These are phyloP conservation scores for Penicillium flavigenum DNA, from an alignment of 495 filamentous ascomycete genomes.

Conservation along the genomic window DNA sequence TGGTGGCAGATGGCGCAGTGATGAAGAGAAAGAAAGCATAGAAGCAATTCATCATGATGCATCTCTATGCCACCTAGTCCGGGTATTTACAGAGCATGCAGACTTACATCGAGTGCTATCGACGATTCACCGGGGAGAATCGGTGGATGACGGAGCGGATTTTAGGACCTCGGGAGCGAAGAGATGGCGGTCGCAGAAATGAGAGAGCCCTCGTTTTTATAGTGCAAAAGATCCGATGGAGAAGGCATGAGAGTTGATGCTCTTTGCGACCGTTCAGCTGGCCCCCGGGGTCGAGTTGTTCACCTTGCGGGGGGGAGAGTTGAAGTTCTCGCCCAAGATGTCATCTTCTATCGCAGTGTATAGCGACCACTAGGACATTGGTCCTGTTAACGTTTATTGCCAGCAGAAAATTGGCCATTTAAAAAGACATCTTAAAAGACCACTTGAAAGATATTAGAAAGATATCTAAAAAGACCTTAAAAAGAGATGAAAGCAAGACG, in stretches of 20 bases:
- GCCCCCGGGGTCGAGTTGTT: background rate
- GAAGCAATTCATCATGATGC: background rate
- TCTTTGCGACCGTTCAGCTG: background rate
- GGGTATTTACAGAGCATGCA: background rate
- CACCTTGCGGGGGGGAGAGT: conserved; percentile 11
- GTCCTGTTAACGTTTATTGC: background rate
- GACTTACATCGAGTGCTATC: conserved; percentile 1
- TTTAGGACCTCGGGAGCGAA: background rate
- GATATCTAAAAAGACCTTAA: background rate
- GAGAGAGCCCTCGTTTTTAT: background rate
- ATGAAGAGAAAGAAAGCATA: conserved; percentile 6
- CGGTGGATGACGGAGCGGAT: background rate
- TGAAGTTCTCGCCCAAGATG: conserved; percentile 12
- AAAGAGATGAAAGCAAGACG: background rate
- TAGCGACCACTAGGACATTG: background rate
- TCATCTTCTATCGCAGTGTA: background rate
- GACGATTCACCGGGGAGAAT: background rate
- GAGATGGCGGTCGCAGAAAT: background rate
- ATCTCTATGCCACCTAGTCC: background rate
- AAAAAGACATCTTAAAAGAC: background rate
- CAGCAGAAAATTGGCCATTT: background rate
- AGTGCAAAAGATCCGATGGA: background rate
- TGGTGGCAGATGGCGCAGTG: conserved; percentile 3
- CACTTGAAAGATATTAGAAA: background rate
- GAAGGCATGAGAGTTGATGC: background rate